Evolutionary conservation across 805 yeast genomes (phyloP).

Genomic region (Metschnikowia noctiluminum): DNA sequence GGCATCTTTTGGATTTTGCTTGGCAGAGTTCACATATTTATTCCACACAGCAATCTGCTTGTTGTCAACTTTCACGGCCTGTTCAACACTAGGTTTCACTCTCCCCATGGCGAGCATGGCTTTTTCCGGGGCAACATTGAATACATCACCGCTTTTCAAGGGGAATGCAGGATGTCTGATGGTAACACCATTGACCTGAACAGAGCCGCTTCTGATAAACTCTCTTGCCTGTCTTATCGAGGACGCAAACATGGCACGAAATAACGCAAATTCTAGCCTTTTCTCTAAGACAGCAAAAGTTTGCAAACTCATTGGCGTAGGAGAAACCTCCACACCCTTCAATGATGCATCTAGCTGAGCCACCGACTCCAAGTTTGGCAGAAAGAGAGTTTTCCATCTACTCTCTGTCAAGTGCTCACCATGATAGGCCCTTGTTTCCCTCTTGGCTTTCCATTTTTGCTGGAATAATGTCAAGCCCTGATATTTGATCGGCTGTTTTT

Average conservation of each 20-base stretch:
- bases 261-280: conserved; percentile 84
- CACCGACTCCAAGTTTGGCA: conserved; percentile 72
- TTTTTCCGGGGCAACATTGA: conserved; percentile 79
- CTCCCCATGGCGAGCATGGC: conserved; percentile 85
- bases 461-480: conserved; percentile 72
- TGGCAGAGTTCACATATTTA: conserved; percentile 58
- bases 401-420: conserved; percentile 90
- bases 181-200: conserved; percentile 77
- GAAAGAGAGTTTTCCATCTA: conserved; percentile 71
- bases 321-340: conserved; percentile 51
- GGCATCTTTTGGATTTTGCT: conserved; percentile 51
- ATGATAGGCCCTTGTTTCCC: conserved; percentile 90
- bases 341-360: conserved; percentile 84
- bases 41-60: conserved; percentile 76
- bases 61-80: conserved; percentile 67
- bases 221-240: conserved; percentile 93
- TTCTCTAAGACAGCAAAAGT: conserved; percentile 86
- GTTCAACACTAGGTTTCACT: conserved; percentile 69
- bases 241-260: conserved; percentile 90
- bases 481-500: conserved; percentile 57
- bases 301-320: conserved; percentile 83
- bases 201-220: conserved; percentile 76
- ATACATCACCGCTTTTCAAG: conserved; percentile 80
- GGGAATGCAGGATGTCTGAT: conserved; percentile 78
- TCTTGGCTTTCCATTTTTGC: conserved; percentile 89